Base-by-base conservation (phyloP, 768 basidiomycete species). In the Stropharia rugosoannulata region DNA sequence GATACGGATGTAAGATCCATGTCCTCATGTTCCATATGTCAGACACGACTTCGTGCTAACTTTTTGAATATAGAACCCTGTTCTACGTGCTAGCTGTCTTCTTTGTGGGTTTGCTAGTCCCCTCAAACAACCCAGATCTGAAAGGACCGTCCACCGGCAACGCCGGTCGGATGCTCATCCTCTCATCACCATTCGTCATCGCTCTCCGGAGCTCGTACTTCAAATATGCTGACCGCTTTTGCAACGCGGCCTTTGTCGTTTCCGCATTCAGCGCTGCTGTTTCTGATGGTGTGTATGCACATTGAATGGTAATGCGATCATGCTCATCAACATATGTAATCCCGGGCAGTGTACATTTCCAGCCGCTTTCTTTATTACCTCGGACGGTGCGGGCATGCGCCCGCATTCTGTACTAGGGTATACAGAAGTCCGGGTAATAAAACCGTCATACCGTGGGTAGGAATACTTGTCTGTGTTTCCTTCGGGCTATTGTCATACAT, bases 201-300 rank as follows among this genome's bases (percentile, higher is more conserved):
- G 79, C 78, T 52, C 74, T 74, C 52, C 56, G 60, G 50, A 63
- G 67, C 36, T 75, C 79, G 7, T 77, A 78, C 38, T 79, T 83
- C 70, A 78, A 73, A 55, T 72, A 69, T 38, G 71, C 82, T 6
- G 75, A 77, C 35, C 71, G 70, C 58, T 71, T 71, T 56, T 69
- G 71, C 62, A 72, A 73, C 57, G 64, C 47, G 40, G 58, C 58
- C 9, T 61, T 61, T 48, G 63, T 62, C 15, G 22, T 62, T 4
- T 60, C 54, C 25, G 56, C 59, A 15, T 64, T 64, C 52, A 62
- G 58, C 48, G 56, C 61, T 43, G 59, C 54, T 39, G 54, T 57
- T 29, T 64, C 61, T 18, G 61, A 60, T 55, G 59, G 59, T 58
- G 38, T 45, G 50, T 48, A 38, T 38, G 8, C 25, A 32, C 4